Evolutionary conservation across 257 asterid genomes (phyloP).

Genomic region (Cordia subcordata): DNA sequence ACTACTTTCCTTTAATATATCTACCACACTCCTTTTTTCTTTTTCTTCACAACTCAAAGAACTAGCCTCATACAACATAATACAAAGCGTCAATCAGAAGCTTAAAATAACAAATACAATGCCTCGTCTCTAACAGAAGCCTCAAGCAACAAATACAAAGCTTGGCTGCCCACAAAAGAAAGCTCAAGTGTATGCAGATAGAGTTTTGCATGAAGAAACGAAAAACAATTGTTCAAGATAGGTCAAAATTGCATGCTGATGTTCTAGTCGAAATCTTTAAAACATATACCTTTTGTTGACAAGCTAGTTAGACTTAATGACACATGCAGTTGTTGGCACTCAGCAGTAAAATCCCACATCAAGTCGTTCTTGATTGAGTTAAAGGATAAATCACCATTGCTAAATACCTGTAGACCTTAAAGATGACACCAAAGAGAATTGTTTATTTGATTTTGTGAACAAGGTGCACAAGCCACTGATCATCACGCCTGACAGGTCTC

Average conservation of each 20-base stretch:
- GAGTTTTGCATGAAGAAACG: not conserved
- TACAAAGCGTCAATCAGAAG: too few relatives aligned
- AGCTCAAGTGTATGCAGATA: too few relatives aligned
- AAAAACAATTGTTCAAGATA: not conserved
- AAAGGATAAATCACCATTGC: not conserved
- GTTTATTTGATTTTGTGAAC: not conserved
- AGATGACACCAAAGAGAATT: not conserved
- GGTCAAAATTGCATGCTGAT: not conserved
- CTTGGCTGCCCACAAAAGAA: not conserved
- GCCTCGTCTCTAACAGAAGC: too few relatives aligned
- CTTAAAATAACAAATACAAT: too few relatives aligned
- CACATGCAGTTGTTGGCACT: conserved; percentile 1
- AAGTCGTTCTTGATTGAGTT: not conserved
- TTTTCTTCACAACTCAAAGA: too few relatives aligned
- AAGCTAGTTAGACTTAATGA: not conserved
- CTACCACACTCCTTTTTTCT: too few relatives aligned
- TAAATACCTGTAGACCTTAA: not conserved
- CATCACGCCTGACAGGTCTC: not conserved
- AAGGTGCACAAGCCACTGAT: not conserved
- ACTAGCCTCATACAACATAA: too few relatives aligned
- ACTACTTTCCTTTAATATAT: too few relatives aligned
- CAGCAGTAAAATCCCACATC: not conserved
- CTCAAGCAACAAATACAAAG: too few relatives aligned
- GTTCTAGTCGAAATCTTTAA: not conserved
- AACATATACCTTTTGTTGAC: not conserved